Evolutionary conservation across 1,284 basidiomycete species (phyloP).

Genomic region (Malassezia brasiliensis): DNA sequence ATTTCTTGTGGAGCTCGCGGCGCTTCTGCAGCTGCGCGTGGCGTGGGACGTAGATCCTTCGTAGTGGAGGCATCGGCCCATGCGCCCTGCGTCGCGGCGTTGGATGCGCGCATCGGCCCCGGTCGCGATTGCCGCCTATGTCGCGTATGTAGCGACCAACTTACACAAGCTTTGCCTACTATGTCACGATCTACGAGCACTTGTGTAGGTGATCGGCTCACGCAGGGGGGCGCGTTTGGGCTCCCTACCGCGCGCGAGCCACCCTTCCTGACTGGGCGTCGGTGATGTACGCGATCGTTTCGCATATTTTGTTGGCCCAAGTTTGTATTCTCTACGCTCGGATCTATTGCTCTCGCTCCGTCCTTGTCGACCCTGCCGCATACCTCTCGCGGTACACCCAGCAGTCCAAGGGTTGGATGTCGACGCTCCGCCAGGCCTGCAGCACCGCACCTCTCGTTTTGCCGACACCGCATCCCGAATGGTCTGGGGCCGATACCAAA

Average conservation of each 20-base stretch:
- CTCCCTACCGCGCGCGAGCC: neutral
- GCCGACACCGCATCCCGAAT: neutral
- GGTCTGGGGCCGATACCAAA: too few relatives aligned
- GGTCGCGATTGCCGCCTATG: neutral
- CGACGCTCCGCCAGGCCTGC: too few relatives aligned
- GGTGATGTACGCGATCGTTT: neutral
- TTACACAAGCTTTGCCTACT: neutral
- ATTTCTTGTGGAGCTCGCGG: constrained; percentile 82
- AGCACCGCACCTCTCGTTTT: too few relatives aligned
- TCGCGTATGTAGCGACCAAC: neutral
- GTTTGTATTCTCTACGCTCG: neutral
- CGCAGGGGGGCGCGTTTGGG: neutral
- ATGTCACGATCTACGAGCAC: neutral
- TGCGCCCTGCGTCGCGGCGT: neutral
- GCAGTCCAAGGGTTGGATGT: too few relatives aligned
- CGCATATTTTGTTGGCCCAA: neutral
- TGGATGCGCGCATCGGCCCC: neutral
- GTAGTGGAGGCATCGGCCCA: neutral
- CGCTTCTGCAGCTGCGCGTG: constrained; percentile 63
- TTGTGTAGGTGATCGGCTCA: neutral
- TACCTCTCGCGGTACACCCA: too few relatives aligned
- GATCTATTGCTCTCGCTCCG: neutral
- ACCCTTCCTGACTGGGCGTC: too few relatives aligned
- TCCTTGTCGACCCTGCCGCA: too few relatives aligned
- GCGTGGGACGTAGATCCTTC: constrained; percentile 1